Conservation (phyloP, 169 alveolate species). For the Plasmodium fragile region DNA sequence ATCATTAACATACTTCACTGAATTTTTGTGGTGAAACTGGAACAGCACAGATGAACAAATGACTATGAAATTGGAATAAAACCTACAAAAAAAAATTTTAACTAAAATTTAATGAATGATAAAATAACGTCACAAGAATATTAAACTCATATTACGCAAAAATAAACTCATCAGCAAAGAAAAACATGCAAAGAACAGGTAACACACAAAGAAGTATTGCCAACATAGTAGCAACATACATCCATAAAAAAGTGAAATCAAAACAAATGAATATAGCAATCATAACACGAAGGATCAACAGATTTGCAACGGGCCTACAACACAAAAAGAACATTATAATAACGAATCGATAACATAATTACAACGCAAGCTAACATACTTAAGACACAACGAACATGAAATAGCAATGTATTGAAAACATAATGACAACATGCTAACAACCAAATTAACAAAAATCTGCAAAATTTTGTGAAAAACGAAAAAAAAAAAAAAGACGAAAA, state of each 20-base stretch:
- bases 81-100: background rate
- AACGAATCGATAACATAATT: too few species aligned
- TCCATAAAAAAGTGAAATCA: background rate
- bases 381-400: too few species aligned
- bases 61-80: background rate
- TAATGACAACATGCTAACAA: background rate
- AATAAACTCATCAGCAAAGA: background rate
- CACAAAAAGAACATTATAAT: background rate
- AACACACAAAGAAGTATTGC: background rate
- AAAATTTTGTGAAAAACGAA: background rate
- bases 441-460: background rate
- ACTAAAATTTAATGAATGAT: background rate
- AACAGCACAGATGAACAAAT: background rate
- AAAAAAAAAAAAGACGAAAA: background rate
- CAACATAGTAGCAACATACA: background rate
- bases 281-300: background rate
- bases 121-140: background rate
- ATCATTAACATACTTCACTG: background rate
- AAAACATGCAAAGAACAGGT: background rate
- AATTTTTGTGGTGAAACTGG: background rate
- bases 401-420: background rate
- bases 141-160: background rate
- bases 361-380: too few species aligned
- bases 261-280: background rate
- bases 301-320: background rate